Percentiles rank a stretch among this genome's conserved stretches.
phyloP scores from a whole-genome alignment of 1,139 yeast species.

The Hemisphaericaspora xylanilytica region DNA sequence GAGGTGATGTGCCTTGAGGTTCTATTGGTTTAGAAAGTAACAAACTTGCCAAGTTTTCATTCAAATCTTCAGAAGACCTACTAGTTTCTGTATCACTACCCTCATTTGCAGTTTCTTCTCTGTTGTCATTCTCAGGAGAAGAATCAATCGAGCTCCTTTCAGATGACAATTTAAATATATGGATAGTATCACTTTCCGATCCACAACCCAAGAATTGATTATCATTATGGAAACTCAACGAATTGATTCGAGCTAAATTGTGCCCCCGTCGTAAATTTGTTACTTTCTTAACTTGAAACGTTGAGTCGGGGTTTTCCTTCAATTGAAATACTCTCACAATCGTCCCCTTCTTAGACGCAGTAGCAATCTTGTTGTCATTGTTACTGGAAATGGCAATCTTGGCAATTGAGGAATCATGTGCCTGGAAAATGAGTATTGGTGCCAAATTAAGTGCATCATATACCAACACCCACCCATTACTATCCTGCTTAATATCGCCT shows the following conservation, averaged over 20 bases:
- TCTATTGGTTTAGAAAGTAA: constrained; percentile 28
- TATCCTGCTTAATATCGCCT: constrained; percentile 25
- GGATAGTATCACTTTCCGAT: constrained; percentile 67
- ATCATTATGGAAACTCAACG: constrained; percentile 53
- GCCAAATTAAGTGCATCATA: constrained; percentile 59
- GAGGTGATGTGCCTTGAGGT: constrained; percentile 7
- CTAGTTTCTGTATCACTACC: constrained; percentile 14
- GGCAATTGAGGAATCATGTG: constrained; percentile 54
- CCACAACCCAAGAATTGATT: constrained; percentile 59
- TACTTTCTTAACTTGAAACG: constrained; percentile 26
- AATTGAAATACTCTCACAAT: constrained; percentile 53
- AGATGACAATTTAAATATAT: constrained; percentile 48
- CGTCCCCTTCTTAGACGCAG: constrained; percentile 73
- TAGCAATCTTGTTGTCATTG: constrained; percentile 56
- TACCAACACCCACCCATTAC: constrained; percentile 46
- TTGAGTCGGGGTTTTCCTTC: constrained; percentile 7
- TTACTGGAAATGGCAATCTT: constrained; percentile 43
- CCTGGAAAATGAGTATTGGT: constrained; percentile 57
- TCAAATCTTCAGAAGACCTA: constrained; percentile 32
- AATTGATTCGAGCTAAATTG: constrained; percentile 54
- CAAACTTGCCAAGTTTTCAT: constrained; percentile 44
- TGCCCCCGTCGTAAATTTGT: constrained; percentile 70
- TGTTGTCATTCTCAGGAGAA: constrained; percentile 10
- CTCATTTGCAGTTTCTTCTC: constrained; percentile 15
- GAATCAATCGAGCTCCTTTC: constrained; percentile 10